phyloP scores from a whole-genome alignment of 164 flowering plant species.

The Magnolia officinalis region DNA sequence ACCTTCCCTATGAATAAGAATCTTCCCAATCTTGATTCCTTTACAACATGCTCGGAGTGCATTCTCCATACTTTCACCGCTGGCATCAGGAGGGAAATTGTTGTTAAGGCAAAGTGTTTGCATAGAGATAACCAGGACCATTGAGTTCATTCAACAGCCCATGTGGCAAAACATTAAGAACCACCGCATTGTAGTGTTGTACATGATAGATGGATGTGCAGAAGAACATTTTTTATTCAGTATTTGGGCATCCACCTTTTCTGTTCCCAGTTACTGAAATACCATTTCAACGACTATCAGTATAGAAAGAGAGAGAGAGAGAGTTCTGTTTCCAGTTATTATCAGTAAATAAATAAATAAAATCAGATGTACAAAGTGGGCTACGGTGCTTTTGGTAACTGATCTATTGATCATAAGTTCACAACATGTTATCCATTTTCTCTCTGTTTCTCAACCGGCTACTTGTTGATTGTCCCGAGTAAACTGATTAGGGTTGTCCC shows the following conservation, averaged over 20 bases:
- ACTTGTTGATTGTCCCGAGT: too few relatives aligned
- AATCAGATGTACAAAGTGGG: background rate
- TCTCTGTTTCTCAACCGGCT: too few relatives aligned
- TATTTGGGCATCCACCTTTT: background rate
- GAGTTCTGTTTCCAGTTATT: too few relatives aligned
- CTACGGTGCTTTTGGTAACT: background rate
- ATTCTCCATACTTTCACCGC: slow-evolving; percentile 99
- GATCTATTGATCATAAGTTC: background rate
- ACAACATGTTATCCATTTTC: too few relatives aligned
- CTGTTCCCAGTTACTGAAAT: background rate
- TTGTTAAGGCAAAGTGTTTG: background rate
- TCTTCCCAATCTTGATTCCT: slow-evolving; percentile 97
- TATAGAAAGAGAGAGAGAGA: too few relatives aligned
- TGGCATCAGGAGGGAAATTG: slow-evolving; percentile 18
- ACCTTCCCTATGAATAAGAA: slow-evolving; percentile 93
- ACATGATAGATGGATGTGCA: background rate
- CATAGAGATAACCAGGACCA: background rate
- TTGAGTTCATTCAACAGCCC: slow-evolving; percentile 1
- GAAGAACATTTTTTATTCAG: background rate
- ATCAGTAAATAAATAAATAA: background rate
- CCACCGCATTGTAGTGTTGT: background rate
- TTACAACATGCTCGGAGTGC: slow-evolving; percentile 97
- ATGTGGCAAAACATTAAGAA: background rate
- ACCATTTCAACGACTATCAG: background rate
- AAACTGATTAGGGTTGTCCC: too few relatives aligned